Percentiles rank a stretch among this genome's conserved stretches.
Evolutionary conservation across 495 filamentous ascomycete genomes (phyloP).

Genomic region (Penicillium longicatenatum): DNA sequence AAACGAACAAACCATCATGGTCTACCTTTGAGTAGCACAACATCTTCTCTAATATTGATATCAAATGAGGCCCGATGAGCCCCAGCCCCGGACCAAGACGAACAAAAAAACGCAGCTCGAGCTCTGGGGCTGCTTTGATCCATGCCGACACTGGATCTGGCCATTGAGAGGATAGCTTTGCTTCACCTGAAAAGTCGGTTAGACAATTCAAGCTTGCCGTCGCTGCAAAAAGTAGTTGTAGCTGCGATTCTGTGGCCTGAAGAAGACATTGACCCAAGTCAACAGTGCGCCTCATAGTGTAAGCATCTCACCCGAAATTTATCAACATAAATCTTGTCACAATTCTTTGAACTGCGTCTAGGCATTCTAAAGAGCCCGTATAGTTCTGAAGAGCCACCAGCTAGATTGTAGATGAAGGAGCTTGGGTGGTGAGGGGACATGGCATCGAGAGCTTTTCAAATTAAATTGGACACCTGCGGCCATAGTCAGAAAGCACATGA

Average conservation of each 20-base stretch:
- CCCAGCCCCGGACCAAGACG: neutral
- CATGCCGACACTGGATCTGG: slow-evolving; percentile 22
- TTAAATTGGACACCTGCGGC: neutral
- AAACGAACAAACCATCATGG: neutral
- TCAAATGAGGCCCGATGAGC: slow-evolving; percentile 11
- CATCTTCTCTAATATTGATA: slow-evolving; percentile 21
- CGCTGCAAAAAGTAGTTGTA: slow-evolving; percentile 22
- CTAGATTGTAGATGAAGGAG: neutral
- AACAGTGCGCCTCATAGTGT: slow-evolving; percentile 18
- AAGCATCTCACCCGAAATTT: neutral
- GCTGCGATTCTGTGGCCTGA: slow-evolving; percentile 8
- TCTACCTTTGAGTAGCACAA: slow-evolving; percentile 34
- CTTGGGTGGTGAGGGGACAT: neutral
- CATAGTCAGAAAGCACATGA: neutral
- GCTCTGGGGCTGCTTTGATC: slow-evolving; percentile 34
- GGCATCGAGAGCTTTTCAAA: neutral
- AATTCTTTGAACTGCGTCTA: neutral
- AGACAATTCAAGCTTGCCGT: slow-evolving; percentile 9
- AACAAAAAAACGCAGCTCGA: slow-evolving; percentile 28
- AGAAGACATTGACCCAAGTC: slow-evolving; percentile 22
- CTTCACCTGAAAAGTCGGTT: neutral
- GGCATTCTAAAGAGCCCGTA: too few species aligned
- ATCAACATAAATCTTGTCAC: neutral
- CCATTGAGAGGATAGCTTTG: slow-evolving; percentile 2
- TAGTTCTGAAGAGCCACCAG: too few species aligned